phyloP scores from a whole-genome alignment of 2,329 filamentous ascomycete genomes.

The Epichloe bromicola region DNA sequence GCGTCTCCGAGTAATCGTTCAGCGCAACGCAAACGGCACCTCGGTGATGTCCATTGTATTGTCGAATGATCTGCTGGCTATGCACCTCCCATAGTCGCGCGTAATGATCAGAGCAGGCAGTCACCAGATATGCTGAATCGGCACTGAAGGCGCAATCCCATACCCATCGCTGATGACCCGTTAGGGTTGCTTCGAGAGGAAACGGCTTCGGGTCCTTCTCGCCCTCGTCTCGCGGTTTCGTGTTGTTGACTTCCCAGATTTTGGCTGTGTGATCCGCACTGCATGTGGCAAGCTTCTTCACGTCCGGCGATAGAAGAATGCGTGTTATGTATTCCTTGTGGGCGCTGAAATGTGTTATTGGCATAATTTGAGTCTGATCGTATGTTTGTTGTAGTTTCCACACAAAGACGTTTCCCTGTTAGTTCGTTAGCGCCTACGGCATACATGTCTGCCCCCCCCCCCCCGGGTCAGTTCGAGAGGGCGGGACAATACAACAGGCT shows the following conservation, averaged over 20 bases:
- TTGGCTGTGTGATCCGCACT: conserved; percentile 87
- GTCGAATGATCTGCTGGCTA: conserved; percentile 78
- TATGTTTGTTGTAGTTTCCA: conserved; percentile 83
- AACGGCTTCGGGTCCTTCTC: conserved; percentile 43
- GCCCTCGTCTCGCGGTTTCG: conserved; percentile 33
- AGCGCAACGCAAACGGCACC: conserved; percentile 86
- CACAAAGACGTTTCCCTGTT: conserved; percentile 86
- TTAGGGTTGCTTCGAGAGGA: conserved; percentile 73
- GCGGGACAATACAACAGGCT: too few species aligned
- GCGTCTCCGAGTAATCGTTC: conserved; percentile 65
- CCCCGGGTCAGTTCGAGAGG: neutral
- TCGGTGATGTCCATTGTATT: conserved; percentile 90
- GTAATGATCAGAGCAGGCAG: conserved; percentile 87
- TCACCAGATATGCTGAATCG: conserved; percentile 85
- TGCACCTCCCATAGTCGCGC: conserved; percentile 80
- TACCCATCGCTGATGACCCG: conserved; percentile 88
- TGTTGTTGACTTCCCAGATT: conserved; percentile 82
- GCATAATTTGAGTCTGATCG: conserved; percentile 72
- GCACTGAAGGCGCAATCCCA: conserved; percentile 96
- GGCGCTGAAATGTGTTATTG: conserved; percentile 78
- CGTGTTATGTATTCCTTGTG: conserved; percentile 90
- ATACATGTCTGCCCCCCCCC: too few species aligned
- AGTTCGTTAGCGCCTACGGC: neutral
- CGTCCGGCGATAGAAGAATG: conserved; percentile 81
- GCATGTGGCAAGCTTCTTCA: conserved; percentile 88